These are phyloP conservation scores for Arabidopsis hybrid DNA, from an alignment of 441 rosid genomes.

Conservation along the genomic window DNA sequence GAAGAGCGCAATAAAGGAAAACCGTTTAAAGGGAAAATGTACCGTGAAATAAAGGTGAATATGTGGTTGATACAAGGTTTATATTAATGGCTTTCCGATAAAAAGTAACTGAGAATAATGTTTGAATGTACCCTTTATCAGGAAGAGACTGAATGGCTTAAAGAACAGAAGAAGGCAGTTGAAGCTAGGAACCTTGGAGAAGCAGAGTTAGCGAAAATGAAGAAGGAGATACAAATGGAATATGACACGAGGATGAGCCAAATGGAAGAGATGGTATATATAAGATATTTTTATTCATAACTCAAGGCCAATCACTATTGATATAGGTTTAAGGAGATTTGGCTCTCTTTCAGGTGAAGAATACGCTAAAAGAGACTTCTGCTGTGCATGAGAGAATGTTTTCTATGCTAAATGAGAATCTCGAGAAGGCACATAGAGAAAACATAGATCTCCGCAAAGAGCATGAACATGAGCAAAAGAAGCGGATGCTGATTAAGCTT, in stretches of 20 bases:
- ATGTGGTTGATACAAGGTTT: no score
- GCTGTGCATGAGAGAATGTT: conserved; percentile 1
- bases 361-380: conserved; percentile 9
- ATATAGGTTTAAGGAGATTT: no score
- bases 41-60: background rate
- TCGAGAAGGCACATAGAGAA: background rate
- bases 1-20: background rate
- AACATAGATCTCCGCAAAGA: background rate
- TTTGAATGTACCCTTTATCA: background rate
- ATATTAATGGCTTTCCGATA: no score
- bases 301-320: no score
- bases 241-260: background rate
- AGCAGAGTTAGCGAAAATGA: background rate
- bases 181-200: conserved; percentile 15
- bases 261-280: conserved; percentile 13
- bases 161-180: background rate
- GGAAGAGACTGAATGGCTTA: conserved; percentile 14
- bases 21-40: background rate
- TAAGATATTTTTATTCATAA: no score
- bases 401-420: background rate
- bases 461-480: background rate
- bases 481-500: background rate
- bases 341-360: background rate
- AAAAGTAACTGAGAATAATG: no score
- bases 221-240: background rate